A percentile compares a stretch with the other conserved stretches of the same genome.
Conservation (phyloP, 768 basidiomycete species). For the Punctularia strigosozonata region DNA sequence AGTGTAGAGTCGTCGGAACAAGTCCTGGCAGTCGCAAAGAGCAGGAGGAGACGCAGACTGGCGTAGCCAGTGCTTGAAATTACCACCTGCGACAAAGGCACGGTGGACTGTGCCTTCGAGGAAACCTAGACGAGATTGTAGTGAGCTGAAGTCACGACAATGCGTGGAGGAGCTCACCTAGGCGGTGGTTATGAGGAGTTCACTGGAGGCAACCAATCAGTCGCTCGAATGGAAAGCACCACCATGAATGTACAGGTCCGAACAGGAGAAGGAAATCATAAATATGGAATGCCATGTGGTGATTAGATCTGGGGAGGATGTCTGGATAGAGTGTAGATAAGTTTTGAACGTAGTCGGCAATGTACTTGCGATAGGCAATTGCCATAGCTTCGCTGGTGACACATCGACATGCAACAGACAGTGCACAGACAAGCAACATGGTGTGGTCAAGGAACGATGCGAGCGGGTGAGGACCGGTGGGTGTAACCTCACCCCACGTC, state of each 20-base stretch:
- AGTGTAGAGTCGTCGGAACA: too few species aligned
- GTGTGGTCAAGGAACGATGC: too few species aligned
- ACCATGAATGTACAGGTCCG: slow-evolving; percentile 11
- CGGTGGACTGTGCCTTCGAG: too few species aligned
- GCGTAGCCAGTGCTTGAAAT: too few species aligned
- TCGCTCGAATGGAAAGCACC: slow-evolving; percentile 15
- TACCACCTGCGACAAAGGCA: too few species aligned
- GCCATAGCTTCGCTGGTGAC: too few species aligned
- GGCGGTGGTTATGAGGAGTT: slow-evolving; percentile 13
- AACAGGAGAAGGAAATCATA: slow-evolving; percentile 9
- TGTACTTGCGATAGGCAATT: slow-evolving; percentile 6
- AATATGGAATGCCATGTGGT: slow-evolving; percentile 9
- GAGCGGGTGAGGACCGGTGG: too few species aligned
- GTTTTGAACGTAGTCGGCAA: slow-evolving; percentile 3
- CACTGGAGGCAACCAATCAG: slow-evolving; percentile 14
- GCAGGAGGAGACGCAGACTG: too few species aligned
- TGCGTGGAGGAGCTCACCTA: slow-evolving; percentile 7
- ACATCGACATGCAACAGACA: too few species aligned
- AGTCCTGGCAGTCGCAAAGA: too few species aligned
- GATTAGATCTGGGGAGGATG: slow-evolving; percentile 1
- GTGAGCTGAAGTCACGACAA: not conserved
- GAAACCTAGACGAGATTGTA: not conserved
- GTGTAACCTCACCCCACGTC: too few species aligned
- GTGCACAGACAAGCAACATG: too few species aligned
- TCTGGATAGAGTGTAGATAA: slow-evolving; percentile 6